phyloP scores from a whole-genome alignment of 2,329 filamentous ascomycete genomes.

The Botrytis aclada region DNA sequence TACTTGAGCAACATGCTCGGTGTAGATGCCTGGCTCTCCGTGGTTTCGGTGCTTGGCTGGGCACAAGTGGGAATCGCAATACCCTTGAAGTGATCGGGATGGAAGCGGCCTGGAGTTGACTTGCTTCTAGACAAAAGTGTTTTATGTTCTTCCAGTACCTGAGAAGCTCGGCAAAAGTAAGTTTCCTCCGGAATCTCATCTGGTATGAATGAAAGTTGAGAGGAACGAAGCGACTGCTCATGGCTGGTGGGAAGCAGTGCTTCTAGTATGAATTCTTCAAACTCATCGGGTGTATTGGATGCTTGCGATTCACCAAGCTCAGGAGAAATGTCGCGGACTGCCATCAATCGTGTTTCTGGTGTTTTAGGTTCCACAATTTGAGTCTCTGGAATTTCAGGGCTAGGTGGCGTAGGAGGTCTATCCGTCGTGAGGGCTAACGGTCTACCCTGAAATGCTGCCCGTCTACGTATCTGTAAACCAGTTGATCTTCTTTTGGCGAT shows the following conservation, averaged over 20 bases:
- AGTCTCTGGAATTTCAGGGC: not conserved
- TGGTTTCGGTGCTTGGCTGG: not conserved
- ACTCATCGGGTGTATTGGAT: not conserved
- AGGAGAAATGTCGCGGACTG: not conserved
- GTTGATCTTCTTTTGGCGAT: not conserved
- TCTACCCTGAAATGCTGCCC: conserved; percentile 9
- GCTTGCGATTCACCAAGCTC: conserved; percentile 9
- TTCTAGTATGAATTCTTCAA: not conserved
- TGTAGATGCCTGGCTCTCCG: not conserved
- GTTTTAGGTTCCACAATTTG: not conserved
- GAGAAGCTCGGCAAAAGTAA: conserved; percentile 23
- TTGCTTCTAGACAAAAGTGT: conserved; percentile 5
- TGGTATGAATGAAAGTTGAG: conserved; percentile 14
- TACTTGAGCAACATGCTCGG: not conserved
- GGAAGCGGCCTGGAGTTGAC: conserved; percentile 12
- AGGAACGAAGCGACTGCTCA: conserved; percentile 7
- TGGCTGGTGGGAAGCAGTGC: not conserved
- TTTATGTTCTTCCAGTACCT: not conserved
- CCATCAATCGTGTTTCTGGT: not conserved
- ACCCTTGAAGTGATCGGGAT: not conserved
- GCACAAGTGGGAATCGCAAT: not conserved
- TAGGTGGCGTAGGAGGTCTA: not conserved
- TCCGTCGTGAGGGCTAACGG: not conserved
- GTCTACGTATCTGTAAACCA: not conserved
- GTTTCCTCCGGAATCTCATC: not conserved